Percentiles rank a stretch among this genome's conserved stretches.
These are phyloP conservation scores for Zygosaccharomyces gambellarensis DNA, from an alignment of 805 yeast species.

Conservation along the genomic window DNA sequence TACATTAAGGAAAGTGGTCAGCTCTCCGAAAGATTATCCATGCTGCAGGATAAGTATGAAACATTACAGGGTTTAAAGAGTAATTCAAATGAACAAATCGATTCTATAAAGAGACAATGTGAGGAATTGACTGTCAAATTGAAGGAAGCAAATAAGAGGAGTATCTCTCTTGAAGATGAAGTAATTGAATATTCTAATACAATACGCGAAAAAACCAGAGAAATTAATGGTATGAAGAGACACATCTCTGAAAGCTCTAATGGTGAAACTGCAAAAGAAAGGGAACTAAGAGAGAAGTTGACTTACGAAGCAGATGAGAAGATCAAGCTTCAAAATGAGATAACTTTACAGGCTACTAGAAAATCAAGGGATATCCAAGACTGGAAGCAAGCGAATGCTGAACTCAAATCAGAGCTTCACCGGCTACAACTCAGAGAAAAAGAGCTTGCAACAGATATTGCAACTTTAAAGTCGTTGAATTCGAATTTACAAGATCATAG, in stretches of 20 bases:
- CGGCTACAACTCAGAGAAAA: constrained; percentile 38
- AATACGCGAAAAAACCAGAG: constrained; percentile 77
- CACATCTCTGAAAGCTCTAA: constrained; percentile 66
- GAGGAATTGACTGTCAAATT: constrained; percentile 67
- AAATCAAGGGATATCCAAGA: constrained; percentile 67
- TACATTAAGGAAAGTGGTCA: constrained; percentile 39
- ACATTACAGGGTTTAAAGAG: constrained; percentile 36
- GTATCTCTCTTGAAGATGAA: constrained; percentile 75
- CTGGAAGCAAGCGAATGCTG: constrained; percentile 40
- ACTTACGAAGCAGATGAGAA: constrained; percentile 55
- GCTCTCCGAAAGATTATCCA: constrained; percentile 39
- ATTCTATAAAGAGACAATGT: constrained; percentile 55
- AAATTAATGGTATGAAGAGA: constrained; percentile 66
- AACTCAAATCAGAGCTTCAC: constrained; percentile 37
- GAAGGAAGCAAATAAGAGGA: constrained; percentile 55
- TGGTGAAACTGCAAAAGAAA: constrained; percentile 44
- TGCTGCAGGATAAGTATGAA: constrained; percentile 38
- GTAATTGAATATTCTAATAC: constrained; percentile 66
- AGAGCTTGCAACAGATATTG: constrained; percentile 28
- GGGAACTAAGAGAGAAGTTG: constrained; percentile 53
- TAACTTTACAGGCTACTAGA: constrained; percentile 45
- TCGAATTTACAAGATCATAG: constrained; percentile 28
- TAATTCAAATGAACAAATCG: constrained; percentile 42
- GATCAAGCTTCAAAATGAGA: constrained; percentile 51
- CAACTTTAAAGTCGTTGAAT: constrained; percentile 31